Evolutionary conservation across 805 yeast genomes (phyloP).

Genomic region (Jamesozyma lodderae): DNA sequence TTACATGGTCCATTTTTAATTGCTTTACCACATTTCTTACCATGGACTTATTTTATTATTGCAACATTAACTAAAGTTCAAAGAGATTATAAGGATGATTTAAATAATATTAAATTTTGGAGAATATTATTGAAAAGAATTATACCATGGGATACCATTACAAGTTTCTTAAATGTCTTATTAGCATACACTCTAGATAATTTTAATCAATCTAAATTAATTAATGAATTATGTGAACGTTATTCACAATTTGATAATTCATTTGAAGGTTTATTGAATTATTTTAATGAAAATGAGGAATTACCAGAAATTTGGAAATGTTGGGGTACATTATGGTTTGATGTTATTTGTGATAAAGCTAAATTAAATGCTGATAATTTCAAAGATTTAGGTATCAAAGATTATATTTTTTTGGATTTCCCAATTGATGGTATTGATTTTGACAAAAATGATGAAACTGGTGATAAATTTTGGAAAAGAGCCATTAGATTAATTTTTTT

Average conservation of each 20-base stretch:
- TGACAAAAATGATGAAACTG: conserved; percentile 31
- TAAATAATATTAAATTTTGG: conserved; percentile 23
- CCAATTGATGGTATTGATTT: conserved; percentile 56
- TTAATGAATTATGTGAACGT: conserved; percentile 18
- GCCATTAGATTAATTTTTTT: conserved; percentile 25
- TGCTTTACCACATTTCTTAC: conserved; percentile 63
- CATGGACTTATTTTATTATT: conserved; percentile 67
- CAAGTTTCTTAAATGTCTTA: conserved; percentile 54
- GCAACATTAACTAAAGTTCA: conserved; percentile 51
- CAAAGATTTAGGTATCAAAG: conserved; percentile 48
- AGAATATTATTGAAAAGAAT: conserved; percentile 35
- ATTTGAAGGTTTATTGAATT: conserved; percentile 36
- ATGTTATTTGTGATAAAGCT: conserved; percentile 43
- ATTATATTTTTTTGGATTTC: conserved; percentile 47
- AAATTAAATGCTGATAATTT: conserved; percentile 30
- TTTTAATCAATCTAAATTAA: conserved; percentile 11
- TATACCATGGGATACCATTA: conserved; percentile 62
- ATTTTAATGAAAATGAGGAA: conserved; percentile 50
- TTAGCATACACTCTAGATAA: conserved; percentile 30
- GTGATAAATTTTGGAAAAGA: conserved; percentile 29
- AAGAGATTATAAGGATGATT: conserved; percentile 8
- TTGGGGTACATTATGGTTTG: conserved; percentile 81
- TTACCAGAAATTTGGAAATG: conserved; percentile 75
- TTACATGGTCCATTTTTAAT: conserved; percentile 58
- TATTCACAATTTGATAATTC: conserved; percentile 14